Conservation (phyloP, 768 basidiomycete genomes). For the Leucogyrophana mollusca region DNA sequence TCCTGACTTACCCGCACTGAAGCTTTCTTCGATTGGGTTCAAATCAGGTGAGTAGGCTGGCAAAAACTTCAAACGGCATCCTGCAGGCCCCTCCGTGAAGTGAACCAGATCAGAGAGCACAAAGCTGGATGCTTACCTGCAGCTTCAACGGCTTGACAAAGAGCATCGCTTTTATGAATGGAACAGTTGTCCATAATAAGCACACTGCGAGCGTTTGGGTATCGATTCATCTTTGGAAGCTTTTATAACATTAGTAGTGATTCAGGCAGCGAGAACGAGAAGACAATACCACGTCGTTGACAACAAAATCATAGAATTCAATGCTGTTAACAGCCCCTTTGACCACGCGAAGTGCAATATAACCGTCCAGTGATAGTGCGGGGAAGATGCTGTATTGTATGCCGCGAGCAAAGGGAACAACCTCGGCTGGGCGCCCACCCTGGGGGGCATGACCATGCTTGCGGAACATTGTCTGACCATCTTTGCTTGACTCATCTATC, state of each 20-base stretch:
- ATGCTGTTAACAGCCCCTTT: conserved; percentile 11
- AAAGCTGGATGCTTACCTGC: conserved; percentile 2
- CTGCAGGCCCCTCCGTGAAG: too few species aligned
- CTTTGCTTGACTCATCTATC: conserved; percentile 28
- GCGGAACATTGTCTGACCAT: conserved; percentile 23
- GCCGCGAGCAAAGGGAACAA: conserved; percentile 12
- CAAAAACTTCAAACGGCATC: too few species aligned
- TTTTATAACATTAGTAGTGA: background rate
- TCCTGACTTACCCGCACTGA: conserved; percentile 26
- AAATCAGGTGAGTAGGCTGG: conserved; percentile 35
- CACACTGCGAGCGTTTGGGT: conserved; percentile 13
- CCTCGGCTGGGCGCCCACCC: background rate
- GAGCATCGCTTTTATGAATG: conserved; percentile 21
- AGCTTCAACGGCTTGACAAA: conserved; percentile 14
- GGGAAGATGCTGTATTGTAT: conserved; percentile 13
- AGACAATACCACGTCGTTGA: conserved; percentile 10
- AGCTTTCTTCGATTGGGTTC: conserved; percentile 31
- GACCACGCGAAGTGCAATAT: conserved; percentile 16
- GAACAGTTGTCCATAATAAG: conserved; percentile 24
- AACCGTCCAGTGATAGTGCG: conserved; percentile 15
- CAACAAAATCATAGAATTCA: conserved; percentile 8
- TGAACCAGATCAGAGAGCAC: background rate
- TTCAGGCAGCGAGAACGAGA: conserved; percentile 8
- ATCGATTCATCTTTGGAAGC: conserved; percentile 9
- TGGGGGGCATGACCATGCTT: background rate